Conservation (phyloP, 495 filamentous ascomycete genomes). For the Saxophila tyrrhenica region DNA sequence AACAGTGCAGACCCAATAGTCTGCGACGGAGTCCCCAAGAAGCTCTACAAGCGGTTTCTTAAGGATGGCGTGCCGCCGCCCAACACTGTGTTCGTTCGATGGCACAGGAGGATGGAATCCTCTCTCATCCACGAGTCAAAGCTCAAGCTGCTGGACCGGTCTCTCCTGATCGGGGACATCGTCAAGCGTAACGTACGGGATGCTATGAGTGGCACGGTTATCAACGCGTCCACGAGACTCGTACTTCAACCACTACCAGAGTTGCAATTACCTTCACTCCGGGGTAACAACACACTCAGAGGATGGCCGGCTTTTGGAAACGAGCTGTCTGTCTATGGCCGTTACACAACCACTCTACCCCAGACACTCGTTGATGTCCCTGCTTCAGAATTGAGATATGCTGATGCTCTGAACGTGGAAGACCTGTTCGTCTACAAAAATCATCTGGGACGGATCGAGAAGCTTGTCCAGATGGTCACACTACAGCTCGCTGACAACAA, state of each 20-base stretch:
- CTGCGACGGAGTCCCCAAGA: constrained; percentile 14
- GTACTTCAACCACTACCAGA: constrained; percentile 18
- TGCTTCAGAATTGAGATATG: constrained; percentile 8
- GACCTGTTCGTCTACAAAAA: constrained; percentile 29
- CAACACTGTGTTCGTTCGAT: constrained; percentile 27
- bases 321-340: neutral
- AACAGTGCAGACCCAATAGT: constrained; percentile 12
- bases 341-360: neutral
- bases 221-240: constrained; percentile 23
- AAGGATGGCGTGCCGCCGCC: constrained; percentile 28
- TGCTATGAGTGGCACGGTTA: constrained; percentile 34
- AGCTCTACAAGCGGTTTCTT: constrained; percentile 23
- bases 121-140: constrained; percentile 24
- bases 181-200: constrained; percentile 27
- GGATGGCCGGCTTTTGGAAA: too few species aligned
- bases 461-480: constrained; percentile 21
- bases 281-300: neutral
- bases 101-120: constrained; percentile 17
- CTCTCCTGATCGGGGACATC: constrained; percentile 30
- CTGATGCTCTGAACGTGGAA: constrained; percentile 11
- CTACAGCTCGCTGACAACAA: constrained; percentile 27
- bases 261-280: neutral
- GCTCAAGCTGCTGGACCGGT: constrained; percentile 28
- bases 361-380: constrained; percentile 5
- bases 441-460: constrained; percentile 29